Percentiles rank a stretch among this genome's conserved stretches.
Conservation (phyloP, 202 grass and related monocot species). For the Setaria viridis region DNA sequence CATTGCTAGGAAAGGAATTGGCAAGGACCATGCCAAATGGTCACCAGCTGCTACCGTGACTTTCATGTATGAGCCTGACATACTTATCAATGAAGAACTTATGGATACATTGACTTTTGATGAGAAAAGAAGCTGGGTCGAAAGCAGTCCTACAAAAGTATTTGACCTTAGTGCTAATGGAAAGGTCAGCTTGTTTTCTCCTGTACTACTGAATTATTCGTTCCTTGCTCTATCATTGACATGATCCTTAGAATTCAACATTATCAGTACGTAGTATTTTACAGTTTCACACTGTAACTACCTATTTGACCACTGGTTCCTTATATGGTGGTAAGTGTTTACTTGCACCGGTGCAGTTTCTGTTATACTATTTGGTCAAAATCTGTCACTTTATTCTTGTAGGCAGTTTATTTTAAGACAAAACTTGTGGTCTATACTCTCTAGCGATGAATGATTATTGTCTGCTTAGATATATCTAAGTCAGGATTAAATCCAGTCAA, state of each 20-base stretch:
- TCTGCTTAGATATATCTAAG: slow-evolving; percentile 5
- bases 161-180: slow-evolving; percentile 75
- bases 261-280: not conserved
- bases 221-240: slow-evolving; percentile 3
- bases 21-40: slow-evolving; percentile 98
- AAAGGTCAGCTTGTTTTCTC: slow-evolving; percentile 66
- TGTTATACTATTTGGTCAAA: not conserved
- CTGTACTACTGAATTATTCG: slow-evolving; percentile 3
- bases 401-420: not conserved
- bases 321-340: not conserved
- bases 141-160: slow-evolving; percentile 98
- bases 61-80: slow-evolving; percentile 99
- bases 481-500: not conserved
- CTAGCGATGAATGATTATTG: not conserved
- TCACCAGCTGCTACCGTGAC: slow-evolving; percentile 96
- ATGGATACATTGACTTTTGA: slow-evolving; percentile 84
- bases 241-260: not conserved
- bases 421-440: slow-evolving; percentile 11
- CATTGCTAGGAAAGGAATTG: slow-evolving; percentile 96
- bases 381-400: not conserved
- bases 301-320: slow-evolving; percentile 1
- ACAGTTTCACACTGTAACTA: slow-evolving; percentile 1
- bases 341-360: not conserved
- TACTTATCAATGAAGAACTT: slow-evolving; percentile 83
- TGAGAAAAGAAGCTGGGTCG: slow-evolving; percentile 79